These are phyloP conservation scores for Salvia hispanica DNA, from an alignment of 257 asterid genomes.

Conservation along the genomic window DNA sequence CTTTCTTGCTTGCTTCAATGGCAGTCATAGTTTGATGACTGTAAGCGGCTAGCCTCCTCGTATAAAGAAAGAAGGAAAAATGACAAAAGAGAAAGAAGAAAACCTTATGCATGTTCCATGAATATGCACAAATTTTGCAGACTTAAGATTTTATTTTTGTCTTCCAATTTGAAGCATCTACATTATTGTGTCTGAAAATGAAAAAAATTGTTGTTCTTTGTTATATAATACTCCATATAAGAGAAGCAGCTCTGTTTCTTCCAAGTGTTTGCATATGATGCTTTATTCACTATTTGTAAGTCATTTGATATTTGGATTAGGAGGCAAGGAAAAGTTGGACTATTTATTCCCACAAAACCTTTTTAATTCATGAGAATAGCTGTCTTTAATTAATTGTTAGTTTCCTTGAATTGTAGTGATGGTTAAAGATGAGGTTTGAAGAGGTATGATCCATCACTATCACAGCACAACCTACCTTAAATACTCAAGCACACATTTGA, in stretches of 20 bases:
- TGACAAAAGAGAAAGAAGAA: neutral
- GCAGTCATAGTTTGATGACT: neutral
- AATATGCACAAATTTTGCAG: constrained; percentile 35
- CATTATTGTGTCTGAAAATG: constrained; percentile 16
- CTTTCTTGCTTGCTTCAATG: constrained; percentile 33
- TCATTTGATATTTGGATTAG: neutral
- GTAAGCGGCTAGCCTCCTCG: too few relatives aligned
- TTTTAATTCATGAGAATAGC: neutral
- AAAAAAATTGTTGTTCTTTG: constrained; percentile 21
- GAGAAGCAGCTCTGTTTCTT: neutral
- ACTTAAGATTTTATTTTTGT: constrained; percentile 15
- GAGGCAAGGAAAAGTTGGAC: neutral
- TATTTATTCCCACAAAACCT: too few relatives aligned
- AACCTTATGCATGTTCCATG: constrained; percentile 29
- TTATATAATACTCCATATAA: constrained; percentile 7
- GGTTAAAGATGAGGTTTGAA: constrained; percentile 18
- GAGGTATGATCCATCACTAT: constrained; percentile 30
- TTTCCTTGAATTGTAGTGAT: neutral
- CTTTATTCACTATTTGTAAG: neutral
- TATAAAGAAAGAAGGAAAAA: neutral
- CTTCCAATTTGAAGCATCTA: constrained; percentile 30
- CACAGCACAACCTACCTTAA: constrained; percentile 17
- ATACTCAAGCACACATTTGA: neutral
- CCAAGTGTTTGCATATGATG: neutral
- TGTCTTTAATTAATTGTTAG: neutral